These are phyloP conservation scores for Echium plantagineum DNA, from an alignment of 257 asterid species.

Conservation along the genomic window DNA sequence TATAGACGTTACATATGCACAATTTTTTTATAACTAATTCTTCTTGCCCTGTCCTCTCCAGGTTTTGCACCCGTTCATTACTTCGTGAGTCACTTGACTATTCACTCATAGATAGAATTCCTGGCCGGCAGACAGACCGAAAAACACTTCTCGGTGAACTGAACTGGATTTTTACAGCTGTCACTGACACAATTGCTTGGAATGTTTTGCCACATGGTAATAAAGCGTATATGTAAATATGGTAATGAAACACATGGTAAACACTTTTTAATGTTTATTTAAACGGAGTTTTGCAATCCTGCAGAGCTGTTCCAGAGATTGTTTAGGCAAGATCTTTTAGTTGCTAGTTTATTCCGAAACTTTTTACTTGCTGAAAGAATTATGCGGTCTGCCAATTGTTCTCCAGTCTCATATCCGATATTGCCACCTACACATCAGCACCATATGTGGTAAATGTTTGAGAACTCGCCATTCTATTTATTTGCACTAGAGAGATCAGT, in stretches of 20 bases:
- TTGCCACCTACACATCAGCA: slow-evolving; percentile 84
- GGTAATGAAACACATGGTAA: too few species aligned
- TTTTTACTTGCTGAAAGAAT: slow-evolving; percentile 82
- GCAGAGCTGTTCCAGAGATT: slow-evolving; percentile 74
- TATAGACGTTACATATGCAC: neutral
- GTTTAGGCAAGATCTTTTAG: slow-evolving; percentile 84
- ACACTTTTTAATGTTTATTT: slow-evolving; percentile 2
- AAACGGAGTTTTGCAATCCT: slow-evolving; percentile 18
- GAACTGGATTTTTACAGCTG: slow-evolving; percentile 92
- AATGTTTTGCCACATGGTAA: slow-evolving; percentile 87
- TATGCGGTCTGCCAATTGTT: slow-evolving; percentile 85
- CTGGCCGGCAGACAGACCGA: slow-evolving; percentile 88
- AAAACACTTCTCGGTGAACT: slow-evolving; percentile 84
- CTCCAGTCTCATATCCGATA: slow-evolving; percentile 66
- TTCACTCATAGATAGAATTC: slow-evolving; percentile 72
- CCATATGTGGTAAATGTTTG: slow-evolving; percentile 64
- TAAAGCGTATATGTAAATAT: slow-evolving; percentile 1
- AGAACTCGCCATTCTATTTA: neutral
- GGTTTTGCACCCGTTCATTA: slow-evolving; percentile 71
- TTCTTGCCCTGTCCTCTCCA: slow-evolving; percentile 7
- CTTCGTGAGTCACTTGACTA: slow-evolving; percentile 62
- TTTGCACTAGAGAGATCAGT: slow-evolving; percentile 6
- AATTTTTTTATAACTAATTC: neutral
- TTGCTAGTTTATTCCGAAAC: slow-evolving; percentile 77
- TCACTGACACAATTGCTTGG: slow-evolving; percentile 89